Conservation (phyloP, 805 yeast species). For the Kluyveromyces wickerhamii region DNA sequence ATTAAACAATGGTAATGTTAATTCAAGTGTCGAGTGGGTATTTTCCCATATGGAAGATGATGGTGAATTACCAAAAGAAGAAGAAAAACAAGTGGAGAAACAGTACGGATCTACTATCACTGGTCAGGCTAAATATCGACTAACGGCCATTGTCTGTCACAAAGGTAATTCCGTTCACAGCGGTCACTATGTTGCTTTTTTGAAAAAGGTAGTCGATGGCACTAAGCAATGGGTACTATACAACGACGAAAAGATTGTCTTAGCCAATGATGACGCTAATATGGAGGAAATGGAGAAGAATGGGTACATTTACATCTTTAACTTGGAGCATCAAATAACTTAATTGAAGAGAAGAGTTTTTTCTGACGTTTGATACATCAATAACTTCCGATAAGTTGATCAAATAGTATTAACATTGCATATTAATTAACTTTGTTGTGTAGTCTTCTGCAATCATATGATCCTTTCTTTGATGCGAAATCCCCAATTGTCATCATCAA, state of each 20-base stretch:
- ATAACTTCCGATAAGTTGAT: too few species aligned
- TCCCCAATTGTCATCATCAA: too few species aligned
- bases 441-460: too few species aligned
- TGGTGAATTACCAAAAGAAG: slow-evolving; percentile 40
- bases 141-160: slow-evolving; percentile 72
- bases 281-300: slow-evolving; percentile 39
- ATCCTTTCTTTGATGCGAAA: too few species aligned
- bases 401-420: too few species aligned
- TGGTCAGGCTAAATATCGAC: slow-evolving; percentile 17
- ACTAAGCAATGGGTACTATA: slow-evolving; percentile 60
- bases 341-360: too few species aligned
- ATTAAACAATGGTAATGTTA: slow-evolving; percentile 51
- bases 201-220: slow-evolving; percentile 37
- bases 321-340: neutral
- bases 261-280: slow-evolving; percentile 37
- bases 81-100: slow-evolving; percentile 9
- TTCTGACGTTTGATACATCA: too few species aligned
- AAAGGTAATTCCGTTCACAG: slow-evolving; percentile 86
- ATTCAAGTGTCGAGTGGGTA: slow-evolving; percentile 85
- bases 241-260: slow-evolving; percentile 84
- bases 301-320: slow-evolving; percentile 38
- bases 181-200: slow-evolving; percentile 84
- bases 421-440: too few species aligned
- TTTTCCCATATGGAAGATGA: slow-evolving; percentile 75
- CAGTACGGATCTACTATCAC: slow-evolving; percentile 13